Evolutionary conservation across 371 early-diverging fungal genomes (phyloP).

Genomic region (Paraphysoderma sedebokerense): DNA sequence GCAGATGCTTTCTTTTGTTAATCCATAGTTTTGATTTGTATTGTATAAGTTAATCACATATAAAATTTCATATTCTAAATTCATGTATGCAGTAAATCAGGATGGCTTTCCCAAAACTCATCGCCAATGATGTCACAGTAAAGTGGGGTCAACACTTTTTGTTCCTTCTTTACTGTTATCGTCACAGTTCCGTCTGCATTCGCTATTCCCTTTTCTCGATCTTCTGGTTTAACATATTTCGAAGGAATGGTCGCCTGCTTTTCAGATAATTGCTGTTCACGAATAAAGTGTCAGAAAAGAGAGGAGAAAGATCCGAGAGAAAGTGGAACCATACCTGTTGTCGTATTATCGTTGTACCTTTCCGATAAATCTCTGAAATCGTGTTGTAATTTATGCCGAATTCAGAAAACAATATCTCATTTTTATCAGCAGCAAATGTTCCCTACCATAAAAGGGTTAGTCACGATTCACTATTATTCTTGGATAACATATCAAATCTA

Average conservation of each 20-base stretch:
- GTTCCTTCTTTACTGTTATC: slow-evolving; percentile 17
- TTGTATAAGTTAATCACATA: neutral
- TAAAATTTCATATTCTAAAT: no score
- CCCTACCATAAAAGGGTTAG: slow-evolving; percentile 27
- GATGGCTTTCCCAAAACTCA: slow-evolving; percentile 46
- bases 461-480: neutral
- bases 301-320: slow-evolving; percentile 15
- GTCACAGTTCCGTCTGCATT: slow-evolving; percentile 6
- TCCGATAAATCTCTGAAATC: slow-evolving; percentile 58
- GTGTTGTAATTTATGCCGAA: slow-evolving; percentile 79
- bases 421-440: slow-evolving; percentile 66
- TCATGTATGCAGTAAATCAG: no score
- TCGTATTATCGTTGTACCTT: slow-evolving; percentile 64
- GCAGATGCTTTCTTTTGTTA: no score
- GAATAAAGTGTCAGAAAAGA: neutral
- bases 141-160: slow-evolving; percentile 29
- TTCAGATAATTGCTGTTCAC: neutral
- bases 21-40: neutral
- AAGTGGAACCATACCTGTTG: neutral
- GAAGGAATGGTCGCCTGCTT: slow-evolving; percentile 16
- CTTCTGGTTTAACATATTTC: slow-evolving; percentile 15
- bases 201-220: slow-evolving; percentile 14
- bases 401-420: slow-evolving; percentile 68
- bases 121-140: slow-evolving; percentile 77
- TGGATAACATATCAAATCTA: neutral